phyloP scores from a whole-genome alignment of 257 asterid genomes.

The Ophiorrhiza pumila region DNA sequence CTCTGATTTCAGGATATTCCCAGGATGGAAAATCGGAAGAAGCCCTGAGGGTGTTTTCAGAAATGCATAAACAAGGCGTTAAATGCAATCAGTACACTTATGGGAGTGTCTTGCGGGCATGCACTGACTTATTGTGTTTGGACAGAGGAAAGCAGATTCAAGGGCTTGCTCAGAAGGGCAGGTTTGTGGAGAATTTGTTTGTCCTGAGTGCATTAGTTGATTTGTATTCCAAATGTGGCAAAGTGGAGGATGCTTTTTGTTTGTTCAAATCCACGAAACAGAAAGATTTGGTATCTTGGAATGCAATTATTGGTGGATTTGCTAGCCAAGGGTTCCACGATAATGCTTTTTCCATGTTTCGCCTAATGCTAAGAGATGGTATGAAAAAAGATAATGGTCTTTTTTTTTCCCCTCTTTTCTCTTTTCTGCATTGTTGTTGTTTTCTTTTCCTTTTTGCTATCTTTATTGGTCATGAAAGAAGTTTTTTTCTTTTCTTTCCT shows the following conservation, averaged over 20 bases:
- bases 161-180: constrained; percentile 43
- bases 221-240: constrained; percentile 55
- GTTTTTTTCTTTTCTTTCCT: not conserved
- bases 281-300: constrained; percentile 60
- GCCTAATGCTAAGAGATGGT: constrained; percentile 11
- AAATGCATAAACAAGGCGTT: constrained; percentile 44
- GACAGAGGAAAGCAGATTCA: constrained; percentile 48
- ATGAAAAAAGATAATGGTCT: not conserved
- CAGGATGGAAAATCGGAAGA: constrained; percentile 33
- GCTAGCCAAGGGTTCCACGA: constrained; percentile 1
- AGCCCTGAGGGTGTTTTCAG: constrained; percentile 36
- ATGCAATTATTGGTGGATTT: constrained; percentile 29
- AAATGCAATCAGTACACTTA: constrained; percentile 56
- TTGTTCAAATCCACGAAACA: constrained; percentile 39
- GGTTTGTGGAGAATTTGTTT: constrained; percentile 40
- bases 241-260: constrained; percentile 43
- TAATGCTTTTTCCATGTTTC: constrained; percentile 5
- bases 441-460: too few species aligned
- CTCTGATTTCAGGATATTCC: constrained; percentile 50
- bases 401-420: not conserved
- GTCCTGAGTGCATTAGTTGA: constrained; percentile 61
- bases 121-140: constrained; percentile 36
- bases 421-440: not conserved
- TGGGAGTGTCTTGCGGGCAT: constrained; percentile 51
- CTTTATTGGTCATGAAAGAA: not conserved